These are phyloP conservation scores for Saccharomyces jurei DNA, from an alignment of 805 yeast species.

Conservation along the genomic window DNA sequence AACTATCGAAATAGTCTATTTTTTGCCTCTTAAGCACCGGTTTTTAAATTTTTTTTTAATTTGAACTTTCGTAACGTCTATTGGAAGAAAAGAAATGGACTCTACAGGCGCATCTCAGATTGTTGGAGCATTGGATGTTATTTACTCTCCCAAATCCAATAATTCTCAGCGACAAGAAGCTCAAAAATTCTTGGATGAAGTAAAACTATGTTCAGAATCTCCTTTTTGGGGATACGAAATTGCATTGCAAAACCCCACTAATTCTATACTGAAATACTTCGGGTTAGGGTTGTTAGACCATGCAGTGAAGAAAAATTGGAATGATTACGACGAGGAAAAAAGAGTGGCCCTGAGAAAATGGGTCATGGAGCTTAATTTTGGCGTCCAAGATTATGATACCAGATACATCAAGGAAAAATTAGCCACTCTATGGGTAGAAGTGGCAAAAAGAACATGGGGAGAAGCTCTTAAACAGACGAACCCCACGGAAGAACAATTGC, in stretches of 20 bases:
- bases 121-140: slow-evolving; percentile 64
- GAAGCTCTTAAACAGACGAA: slow-evolving; percentile 39
- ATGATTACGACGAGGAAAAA: slow-evolving; percentile 49
- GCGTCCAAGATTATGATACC: slow-evolving; percentile 61
- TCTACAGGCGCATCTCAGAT: slow-evolving; percentile 64
- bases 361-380: slow-evolving; percentile 70
- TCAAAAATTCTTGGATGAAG: slow-evolving; percentile 61
- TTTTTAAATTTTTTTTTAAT: not conserved
- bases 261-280: slow-evolving; percentile 76
- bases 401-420: slow-evolving; percentile 84
- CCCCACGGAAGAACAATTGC: slow-evolving; percentile 35
- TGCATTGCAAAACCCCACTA: slow-evolving; percentile 51
- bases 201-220: slow-evolving; percentile 71
- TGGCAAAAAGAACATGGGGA: slow-evolving; percentile 92
- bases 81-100: slow-evolving; percentile 40
- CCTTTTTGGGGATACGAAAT: slow-evolving; percentile 90
- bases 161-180: slow-evolving; percentile 52
- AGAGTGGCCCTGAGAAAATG: slow-evolving; percentile 67
- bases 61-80: not conserved
- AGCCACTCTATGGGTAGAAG: slow-evolving; percentile 83
- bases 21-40: not conserved
- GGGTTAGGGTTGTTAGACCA: slow-evolving; percentile 76
- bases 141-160: slow-evolving; percentile 57
- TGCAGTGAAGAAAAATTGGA: slow-evolving; percentile 51
- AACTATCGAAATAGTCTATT: not conserved